Evolutionary conservation across 23 red algal genomes (phyloP).

Genomic region (Gracilaria domingensis): DNA sequence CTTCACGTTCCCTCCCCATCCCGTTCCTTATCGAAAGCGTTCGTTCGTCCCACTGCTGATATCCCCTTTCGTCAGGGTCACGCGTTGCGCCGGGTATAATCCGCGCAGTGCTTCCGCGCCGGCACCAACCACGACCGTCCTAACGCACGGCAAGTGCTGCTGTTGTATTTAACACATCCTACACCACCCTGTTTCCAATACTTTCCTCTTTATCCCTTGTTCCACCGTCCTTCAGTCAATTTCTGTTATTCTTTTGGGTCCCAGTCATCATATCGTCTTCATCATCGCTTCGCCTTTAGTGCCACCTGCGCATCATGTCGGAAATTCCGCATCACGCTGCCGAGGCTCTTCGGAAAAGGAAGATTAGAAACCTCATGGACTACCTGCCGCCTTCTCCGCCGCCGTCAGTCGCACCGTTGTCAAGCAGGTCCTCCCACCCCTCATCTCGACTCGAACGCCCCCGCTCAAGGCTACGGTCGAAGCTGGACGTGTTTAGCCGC

Average conservation of each 20-base stretch:
- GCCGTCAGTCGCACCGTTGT: neutral
- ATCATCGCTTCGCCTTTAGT: neutral
- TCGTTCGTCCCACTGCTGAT: neutral
- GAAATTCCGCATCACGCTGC: conserved; percentile 20
- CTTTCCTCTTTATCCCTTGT: neutral
- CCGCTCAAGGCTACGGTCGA: neutral
- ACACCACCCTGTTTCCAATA: neutral
- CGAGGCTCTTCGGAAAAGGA: neutral
- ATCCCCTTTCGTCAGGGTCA: neutral
- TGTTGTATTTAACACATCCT: neutral
- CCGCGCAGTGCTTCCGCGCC: conserved; percentile 16
- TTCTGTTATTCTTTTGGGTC: neutral
- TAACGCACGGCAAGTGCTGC: conserved; percentile 6
- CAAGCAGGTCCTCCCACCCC: neutral
- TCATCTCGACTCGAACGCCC: neutral
- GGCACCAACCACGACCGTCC: neutral
- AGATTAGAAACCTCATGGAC: conserved; percentile 5
- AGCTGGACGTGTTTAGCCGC: neutral
- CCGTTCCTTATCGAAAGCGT: conserved; percentile 15
- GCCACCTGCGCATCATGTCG: neutral
- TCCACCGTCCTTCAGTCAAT: neutral
- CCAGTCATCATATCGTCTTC: neutral
- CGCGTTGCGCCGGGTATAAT: conserved; percentile 43
- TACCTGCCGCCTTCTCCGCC: neutral
- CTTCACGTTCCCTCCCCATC: neutral